Conservation (phyloP, 495 filamentous ascomycete species). For the Sporormia fimetaria region DNA sequence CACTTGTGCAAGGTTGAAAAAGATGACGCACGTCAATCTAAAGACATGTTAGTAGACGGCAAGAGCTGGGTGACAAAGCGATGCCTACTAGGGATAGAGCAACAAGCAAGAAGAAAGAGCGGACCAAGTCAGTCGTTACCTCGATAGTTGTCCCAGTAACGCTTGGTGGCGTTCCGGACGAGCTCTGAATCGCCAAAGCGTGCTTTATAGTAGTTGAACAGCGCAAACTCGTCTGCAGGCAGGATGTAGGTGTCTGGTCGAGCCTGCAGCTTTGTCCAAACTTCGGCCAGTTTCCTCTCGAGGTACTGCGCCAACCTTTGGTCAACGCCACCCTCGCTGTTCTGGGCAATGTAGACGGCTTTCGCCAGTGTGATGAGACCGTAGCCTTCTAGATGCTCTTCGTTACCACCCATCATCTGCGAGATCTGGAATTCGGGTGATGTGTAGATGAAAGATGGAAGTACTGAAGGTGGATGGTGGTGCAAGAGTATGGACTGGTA, state of each 20-base stretch:
- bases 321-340: conserved; percentile 47
- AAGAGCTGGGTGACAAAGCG: too few relatives aligned
- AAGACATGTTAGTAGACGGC: too few relatives aligned
- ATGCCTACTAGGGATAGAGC: too few relatives aligned
- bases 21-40: too few relatives aligned
- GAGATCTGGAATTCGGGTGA: too few relatives aligned
- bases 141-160: conserved; percentile 42
- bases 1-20: too few relatives aligned
- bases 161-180: conserved; percentile 35
- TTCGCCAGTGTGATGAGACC: conserved; percentile 35
- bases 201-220: conserved; percentile 64
- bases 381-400: conserved; percentile 27
- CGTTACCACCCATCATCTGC: conserved; percentile 28
- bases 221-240: conserved; percentile 56
- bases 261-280: conserved; percentile 52
- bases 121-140: conserved; percentile 19
- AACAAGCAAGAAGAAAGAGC: not conserved
- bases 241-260: conserved; percentile 55
- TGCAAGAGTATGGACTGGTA: not conserved
- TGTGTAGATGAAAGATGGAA: conserved; percentile 13
- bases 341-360: conserved; percentile 57
- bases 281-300: conserved; percentile 42
- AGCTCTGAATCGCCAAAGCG: conserved; percentile 41
- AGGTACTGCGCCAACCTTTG: conserved; percentile 42
- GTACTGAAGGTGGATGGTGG: not conserved